These are phyloP conservation scores for Punica granatum DNA, from an alignment of 345 rosid species.

Conservation along the genomic window DNA sequence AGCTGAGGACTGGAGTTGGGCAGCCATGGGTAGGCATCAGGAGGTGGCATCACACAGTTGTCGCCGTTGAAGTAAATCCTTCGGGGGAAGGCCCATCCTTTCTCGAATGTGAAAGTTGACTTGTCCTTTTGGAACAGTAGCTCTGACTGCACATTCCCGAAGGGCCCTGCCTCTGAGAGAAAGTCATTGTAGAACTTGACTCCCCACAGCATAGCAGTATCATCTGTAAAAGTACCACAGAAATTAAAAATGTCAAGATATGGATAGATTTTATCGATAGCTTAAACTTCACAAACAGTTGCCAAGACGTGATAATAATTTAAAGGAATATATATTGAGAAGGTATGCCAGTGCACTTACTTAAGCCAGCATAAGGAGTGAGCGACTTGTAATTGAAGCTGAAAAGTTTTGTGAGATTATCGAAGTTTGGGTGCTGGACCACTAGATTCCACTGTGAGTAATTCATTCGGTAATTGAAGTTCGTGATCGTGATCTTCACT, in stretches of 20 bases:
- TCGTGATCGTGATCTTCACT: conserved; percentile 56
- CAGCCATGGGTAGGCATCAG: conserved; percentile 37
- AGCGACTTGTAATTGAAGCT: conserved; percentile 53
- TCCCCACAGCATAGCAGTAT: conserved; percentile 60
- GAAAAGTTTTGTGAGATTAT: conserved; percentile 41
- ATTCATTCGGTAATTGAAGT: conserved; percentile 57
- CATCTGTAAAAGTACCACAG: conserved; percentile 51
- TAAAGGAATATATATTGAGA: not conserved
- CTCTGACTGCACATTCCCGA: conserved; percentile 59
- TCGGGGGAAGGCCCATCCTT: conserved; percentile 76
- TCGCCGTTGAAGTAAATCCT: conserved; percentile 60
- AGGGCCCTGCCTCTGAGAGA: conserved; percentile 52
- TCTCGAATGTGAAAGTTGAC: conserved; percentile 46
- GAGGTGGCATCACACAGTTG: conserved; percentile 47
- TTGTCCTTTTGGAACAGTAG: conserved; percentile 53
- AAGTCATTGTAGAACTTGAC: conserved; percentile 55
- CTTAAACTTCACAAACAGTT: too few relatives aligned
- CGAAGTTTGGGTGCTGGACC: conserved; percentile 62
- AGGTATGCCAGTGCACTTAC: conserved; percentile 26
- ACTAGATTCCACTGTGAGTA: conserved; percentile 65
- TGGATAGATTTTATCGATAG: too few relatives aligned
- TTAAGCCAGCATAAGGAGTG: conserved; percentile 38
- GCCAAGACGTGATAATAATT: too few relatives aligned
- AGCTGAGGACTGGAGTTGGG: conserved; percentile 28
- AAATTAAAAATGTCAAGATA: too few relatives aligned